Evolutionary conservation across 352 stramenopile genomes (phyloP).

Genomic region (Halophytophthora polymorphica): DNA sequence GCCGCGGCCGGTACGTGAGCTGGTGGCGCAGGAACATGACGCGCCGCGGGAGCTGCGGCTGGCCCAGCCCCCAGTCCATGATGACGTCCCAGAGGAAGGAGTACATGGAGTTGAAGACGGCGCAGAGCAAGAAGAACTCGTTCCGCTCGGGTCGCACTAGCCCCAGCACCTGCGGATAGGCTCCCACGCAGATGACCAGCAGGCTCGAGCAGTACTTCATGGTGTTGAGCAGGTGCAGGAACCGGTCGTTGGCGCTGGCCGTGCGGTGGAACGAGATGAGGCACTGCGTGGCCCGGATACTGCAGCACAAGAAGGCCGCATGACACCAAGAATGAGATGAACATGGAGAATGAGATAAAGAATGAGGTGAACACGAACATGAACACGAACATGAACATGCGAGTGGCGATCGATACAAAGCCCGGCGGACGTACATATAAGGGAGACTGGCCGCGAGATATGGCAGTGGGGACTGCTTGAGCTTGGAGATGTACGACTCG

Average conservation of each 20-base stretch:
- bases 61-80: slow-evolving; percentile 95
- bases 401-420: too few species aligned
- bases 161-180: slow-evolving; percentile 70
- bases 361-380: slow-evolving; percentile 1
- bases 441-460: slow-evolving; percentile 68
- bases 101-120: slow-evolving; percentile 93
- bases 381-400: not conserved
- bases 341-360: not conserved
- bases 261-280: slow-evolving; percentile 81
- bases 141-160: slow-evolving; percentile 44
- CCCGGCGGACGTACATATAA: slow-evolving; percentile 62
- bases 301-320: slow-evolving; percentile 20
- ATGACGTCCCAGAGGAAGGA: slow-evolving; percentile 97
- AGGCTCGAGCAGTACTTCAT: slow-evolving; percentile 85
- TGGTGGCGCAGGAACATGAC: slow-evolving; percentile 62
- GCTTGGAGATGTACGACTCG: slow-evolving; percentile 61
- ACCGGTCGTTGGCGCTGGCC: slow-evolving; percentile 61
- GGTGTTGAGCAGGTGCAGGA: slow-evolving; percentile 81
- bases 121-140: slow-evolving; percentile 73
- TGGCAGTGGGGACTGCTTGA: slow-evolving; percentile 67
- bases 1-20: slow-evolving; percentile 51
- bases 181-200: slow-evolving; percentile 73
- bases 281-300: slow-evolving; percentile 76
- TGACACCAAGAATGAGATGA: too few species aligned
- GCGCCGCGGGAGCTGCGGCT: slow-evolving; percentile 46